Evolutionary conservation across 768 basidiomycete genomes (phyloP), one percentile per base, ranked within the genome.

Genomic region (Hypsizygus marmoreus): DNA sequence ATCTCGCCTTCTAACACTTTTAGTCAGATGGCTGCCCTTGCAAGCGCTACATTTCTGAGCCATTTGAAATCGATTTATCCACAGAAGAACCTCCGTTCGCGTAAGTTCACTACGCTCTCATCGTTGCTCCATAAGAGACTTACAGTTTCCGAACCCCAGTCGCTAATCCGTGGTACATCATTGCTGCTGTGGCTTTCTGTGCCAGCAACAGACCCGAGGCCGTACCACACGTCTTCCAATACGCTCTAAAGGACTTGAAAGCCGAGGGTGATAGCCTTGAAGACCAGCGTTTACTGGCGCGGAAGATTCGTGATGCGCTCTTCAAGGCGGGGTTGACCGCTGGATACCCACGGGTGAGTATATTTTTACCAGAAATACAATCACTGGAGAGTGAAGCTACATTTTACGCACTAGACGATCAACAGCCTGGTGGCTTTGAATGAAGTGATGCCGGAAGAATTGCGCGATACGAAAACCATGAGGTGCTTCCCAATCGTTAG

Each of bases 181-280:
- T 84, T 24, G 72, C 80, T 2, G 74, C 76, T 6, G 76, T 82
- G 24, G 70, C 76, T 1, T 83, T 82, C 57, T 74, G 73, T 48
- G 77, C 80, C 6, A 74, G 76, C 57, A 87, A 86, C 54, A 65
- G 66, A 25, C 75, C 82, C 3, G 81, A 84, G 23, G 81, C 68
- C 2, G 77, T 84, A 24, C 78, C 81, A 7, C 56, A 59, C 33
- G 75, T 86, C 5, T 82, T 82, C 58, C 54, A 74, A 32, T 65
- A 76, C 49, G 81, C 71, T 2, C 55, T 81, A 34, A 45, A 66
- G 2, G 77, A 81, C 36, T 61, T 81, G 1, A 63, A 69, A 45
- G 51, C 56, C 8, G 57, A 65, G 6, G 49, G 49, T 1, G 56
- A 50, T 9, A 57, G 53, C 2, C 40, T 63, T 6, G 59, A 67